Conservation (phyloP, 805 yeast species). For the Lachancea lanzarotensis region DNA sequence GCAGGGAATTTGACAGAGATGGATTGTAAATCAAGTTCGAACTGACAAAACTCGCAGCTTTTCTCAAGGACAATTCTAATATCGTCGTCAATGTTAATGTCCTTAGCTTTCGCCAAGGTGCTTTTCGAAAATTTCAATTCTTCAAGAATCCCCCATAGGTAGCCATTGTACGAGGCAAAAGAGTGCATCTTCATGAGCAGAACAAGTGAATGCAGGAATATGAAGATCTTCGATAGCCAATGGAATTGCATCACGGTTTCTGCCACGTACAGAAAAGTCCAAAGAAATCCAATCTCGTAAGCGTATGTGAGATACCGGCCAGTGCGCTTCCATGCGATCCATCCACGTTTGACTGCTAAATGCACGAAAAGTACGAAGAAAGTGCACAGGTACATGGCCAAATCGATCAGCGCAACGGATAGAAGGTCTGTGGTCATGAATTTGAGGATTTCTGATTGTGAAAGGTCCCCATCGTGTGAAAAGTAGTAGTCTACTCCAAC, state of each 20-base stretch:
- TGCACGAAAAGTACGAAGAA: conserved; percentile 62
- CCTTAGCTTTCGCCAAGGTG: conserved; percentile 38
- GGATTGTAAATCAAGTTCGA: conserved; percentile 61
- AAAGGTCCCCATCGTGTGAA: conserved; percentile 33
- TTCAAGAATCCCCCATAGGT: conserved; percentile 58
- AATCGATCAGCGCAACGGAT: conserved; percentile 67
- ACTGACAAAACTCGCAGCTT: conserved; percentile 60
- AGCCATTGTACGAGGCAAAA: conserved; percentile 86
- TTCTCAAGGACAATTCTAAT: conserved; percentile 35
- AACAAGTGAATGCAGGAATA: conserved; percentile 78
- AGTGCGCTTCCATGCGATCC: conserved; percentile 50
- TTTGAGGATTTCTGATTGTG: conserved; percentile 47
- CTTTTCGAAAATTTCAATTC: conserved; percentile 48
- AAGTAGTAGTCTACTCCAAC: conserved; percentile 48
- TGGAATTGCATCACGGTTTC: conserved; percentile 48
- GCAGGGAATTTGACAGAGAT: conserved; percentile 51
- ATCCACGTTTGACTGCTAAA: conserved; percentile 38
- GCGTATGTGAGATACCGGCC: conserved; percentile 62
- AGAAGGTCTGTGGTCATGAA: conserved; percentile 56
- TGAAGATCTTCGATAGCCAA: conserved; percentile 87
- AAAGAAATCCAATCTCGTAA: conserved; percentile 49
- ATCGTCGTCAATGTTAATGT: conserved; percentile 22
- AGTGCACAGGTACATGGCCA: conserved; percentile 61
- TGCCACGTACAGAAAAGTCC: conserved; percentile 51
- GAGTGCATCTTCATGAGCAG: conserved; percentile 94